Evolutionary conservation across 2,329 filamentous ascomycete species (phyloP).

Genomic region (Didymella sp.): DNA sequence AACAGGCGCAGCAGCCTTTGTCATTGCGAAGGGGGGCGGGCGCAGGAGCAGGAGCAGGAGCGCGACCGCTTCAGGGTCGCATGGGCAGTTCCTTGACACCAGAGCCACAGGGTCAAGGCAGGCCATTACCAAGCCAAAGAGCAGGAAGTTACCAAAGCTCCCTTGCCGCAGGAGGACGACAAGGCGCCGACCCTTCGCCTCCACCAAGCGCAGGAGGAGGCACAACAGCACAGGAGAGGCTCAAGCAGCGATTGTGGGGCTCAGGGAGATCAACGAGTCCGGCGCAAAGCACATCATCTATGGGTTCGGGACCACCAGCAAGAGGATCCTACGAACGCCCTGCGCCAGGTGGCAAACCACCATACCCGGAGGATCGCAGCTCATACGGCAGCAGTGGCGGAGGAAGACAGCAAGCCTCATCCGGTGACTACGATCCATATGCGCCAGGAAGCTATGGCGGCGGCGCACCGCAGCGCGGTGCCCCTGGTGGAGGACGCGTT

Average conservation of each 20-base stretch:
- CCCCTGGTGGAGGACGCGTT: conserved; percentile 43
- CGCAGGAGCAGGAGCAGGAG: conserved; percentile 53
- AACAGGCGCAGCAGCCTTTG: conserved; percentile 50
- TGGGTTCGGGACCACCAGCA: conserved; percentile 26
- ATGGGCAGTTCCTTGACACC: conserved; percentile 43
- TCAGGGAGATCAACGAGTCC: conserved; percentile 67
- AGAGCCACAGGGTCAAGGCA: conserved; percentile 52
- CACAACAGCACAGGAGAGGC: conserved; percentile 76
- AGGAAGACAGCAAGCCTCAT: conserved; percentile 38
- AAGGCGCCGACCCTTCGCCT: conserved; percentile 44
- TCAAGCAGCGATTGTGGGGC: conserved; percentile 82
- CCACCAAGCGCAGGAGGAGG: conserved; percentile 52
- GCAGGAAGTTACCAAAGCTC: conserved; percentile 75
- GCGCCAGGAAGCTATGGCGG: conserved; percentile 34
- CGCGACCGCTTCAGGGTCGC: conserved; percentile 37
- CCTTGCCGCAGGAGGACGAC: conserved; percentile 49
- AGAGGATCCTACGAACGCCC: conserved; percentile 41
- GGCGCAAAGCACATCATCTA: conserved; percentile 42
- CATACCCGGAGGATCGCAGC: conserved; percentile 45
- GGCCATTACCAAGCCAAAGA: conserved; percentile 75
- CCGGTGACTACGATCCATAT: conserved; percentile 44
- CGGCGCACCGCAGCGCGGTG: conserved; percentile 35
- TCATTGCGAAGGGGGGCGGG: conserved; percentile 52
- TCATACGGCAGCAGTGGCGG: conserved; percentile 34
- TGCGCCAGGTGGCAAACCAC: conserved; percentile 28